Evolutionary conservation across 192 early-diverging fungal species (phyloP).

Genomic region (Backusella sp.): DNA sequence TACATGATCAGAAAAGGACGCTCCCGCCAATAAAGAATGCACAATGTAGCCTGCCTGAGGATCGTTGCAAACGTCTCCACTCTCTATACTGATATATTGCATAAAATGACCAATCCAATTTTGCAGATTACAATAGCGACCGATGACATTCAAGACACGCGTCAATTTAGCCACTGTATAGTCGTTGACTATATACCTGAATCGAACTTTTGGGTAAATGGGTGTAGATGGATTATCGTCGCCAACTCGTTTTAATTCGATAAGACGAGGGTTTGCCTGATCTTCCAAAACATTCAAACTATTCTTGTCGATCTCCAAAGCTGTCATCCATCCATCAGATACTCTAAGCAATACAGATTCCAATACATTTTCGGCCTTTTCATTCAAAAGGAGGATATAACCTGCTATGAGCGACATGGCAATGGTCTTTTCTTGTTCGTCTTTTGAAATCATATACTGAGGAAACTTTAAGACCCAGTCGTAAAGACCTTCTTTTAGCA

Average conservation of each 20-base stretch:
- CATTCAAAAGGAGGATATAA: conserved; percentile 26
- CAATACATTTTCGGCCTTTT: conserved; percentile 29
- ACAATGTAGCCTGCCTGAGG: conserved; percentile 37
- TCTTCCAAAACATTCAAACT: conserved; percentile 35
- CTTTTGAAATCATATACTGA: conserved; percentile 30
- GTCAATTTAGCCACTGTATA: conserved; percentile 12
- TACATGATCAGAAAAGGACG: neutral
- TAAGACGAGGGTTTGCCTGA: conserved; percentile 9
- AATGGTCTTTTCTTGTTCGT: conserved; percentile 34
- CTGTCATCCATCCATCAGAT: conserved; percentile 37
- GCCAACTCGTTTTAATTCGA: conserved; percentile 11
- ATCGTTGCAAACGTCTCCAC: conserved; percentile 9
- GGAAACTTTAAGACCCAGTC: conserved; percentile 33
- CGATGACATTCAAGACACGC: conserved; percentile 30
- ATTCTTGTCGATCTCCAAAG: conserved; percentile 37
- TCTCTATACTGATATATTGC: conserved; percentile 17
- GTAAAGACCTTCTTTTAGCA: conserved; percentile 39
- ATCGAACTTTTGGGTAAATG: conserved; percentile 28
- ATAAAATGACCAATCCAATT: conserved; percentile 38
- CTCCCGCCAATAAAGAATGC: conserved; percentile 35
- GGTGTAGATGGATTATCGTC: neutral
- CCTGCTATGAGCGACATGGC: conserved; percentile 35
- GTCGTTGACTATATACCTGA: conserved; percentile 32
- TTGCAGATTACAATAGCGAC: conserved; percentile 23
- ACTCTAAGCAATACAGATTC: conserved; percentile 23